These are phyloP conservation scores for Brassica cretica DNA, from an alignment of 345 rosid genomes.

Conservation along the genomic window DNA sequence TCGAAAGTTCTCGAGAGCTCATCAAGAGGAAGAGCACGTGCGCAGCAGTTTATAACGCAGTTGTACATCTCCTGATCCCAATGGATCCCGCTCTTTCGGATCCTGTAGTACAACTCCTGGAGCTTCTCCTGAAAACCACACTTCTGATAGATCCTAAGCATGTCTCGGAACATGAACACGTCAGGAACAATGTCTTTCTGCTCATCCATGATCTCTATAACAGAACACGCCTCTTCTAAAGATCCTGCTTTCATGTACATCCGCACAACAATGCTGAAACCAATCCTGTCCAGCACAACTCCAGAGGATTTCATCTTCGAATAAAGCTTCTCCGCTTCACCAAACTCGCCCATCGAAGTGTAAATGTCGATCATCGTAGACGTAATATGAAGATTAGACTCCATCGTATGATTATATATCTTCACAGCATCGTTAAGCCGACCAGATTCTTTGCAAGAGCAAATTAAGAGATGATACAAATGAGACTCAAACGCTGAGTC, in stretches of 20 bases:
- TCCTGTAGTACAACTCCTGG: conserved; percentile 51
- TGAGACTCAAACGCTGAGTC: conserved; percentile 78
- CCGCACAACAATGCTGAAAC: conserved; percentile 70
- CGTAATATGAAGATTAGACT: conserved; percentile 58
- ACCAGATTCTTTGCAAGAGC: conserved; percentile 80
- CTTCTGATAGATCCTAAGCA: conserved; percentile 81
- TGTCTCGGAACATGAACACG: conserved; percentile 66
- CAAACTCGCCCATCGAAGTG: conserved; percentile 50
- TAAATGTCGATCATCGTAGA: conserved; percentile 83
- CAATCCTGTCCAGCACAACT: conserved; percentile 66
- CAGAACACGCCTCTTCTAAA: conserved; percentile 66
- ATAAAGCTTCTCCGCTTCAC: conserved; percentile 71
- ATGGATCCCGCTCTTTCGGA: conserved; percentile 56
- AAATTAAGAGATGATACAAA: conserved; percentile 81
- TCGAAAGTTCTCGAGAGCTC: conserved; percentile 75
- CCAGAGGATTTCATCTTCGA: conserved; percentile 62
- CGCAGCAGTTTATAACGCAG: conserved; percentile 85
- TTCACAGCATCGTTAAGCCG: conserved; percentile 60
- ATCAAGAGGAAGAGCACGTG: conserved; percentile 72
- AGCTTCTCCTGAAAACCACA: conserved; percentile 64
- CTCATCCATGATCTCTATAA: conserved; percentile 69
- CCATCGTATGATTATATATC: conserved; percentile 53
- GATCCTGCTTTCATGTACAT: conserved; percentile 82
- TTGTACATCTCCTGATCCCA: conserved; percentile 93
- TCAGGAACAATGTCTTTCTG: conserved; percentile 68